Evolutionary conservation across 2,329 filamentous ascomycete species (phyloP).

Genomic region (Huntiella omanensis): DNA sequence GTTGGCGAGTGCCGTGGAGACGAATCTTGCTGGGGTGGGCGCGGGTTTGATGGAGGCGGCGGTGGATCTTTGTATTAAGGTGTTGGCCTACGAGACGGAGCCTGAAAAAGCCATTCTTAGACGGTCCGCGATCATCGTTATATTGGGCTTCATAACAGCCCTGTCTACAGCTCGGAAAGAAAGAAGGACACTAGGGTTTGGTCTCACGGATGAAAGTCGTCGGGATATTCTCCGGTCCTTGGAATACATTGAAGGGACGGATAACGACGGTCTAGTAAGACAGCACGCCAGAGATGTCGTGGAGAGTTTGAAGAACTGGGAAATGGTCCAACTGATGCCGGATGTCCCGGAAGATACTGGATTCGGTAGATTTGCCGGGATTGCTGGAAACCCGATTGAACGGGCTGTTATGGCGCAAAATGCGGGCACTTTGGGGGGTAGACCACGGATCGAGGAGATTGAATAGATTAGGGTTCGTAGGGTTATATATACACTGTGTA

Average conservation of each 20-base stretch:
- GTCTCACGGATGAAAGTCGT: conserved; percentile 33
- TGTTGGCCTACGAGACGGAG: conserved; percentile 43
- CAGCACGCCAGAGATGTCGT: conserved; percentile 48
- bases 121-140: conserved; percentile 43
- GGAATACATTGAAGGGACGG: conserved; percentile 43
- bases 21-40: conserved; percentile 37
- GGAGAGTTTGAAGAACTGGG: conserved; percentile 46
- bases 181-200: conserved; percentile 30
- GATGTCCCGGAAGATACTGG: conserved; percentile 17
- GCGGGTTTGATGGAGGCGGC: conserved; percentile 32
- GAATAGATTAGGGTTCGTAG: conserved; percentile 23
- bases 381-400: conserved; percentile 12
- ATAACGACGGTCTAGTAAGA: conserved; percentile 48
- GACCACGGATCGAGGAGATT: conserved; percentile 39
- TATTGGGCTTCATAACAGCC: conserved; percentile 42
- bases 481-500: too few relatives aligned
- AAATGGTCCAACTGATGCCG: conserved; percentile 31
- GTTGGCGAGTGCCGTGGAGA: conserved; percentile 39
- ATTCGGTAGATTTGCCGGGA: conserved; percentile 16
- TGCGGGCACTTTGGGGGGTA: background rate
- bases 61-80: conserved; percentile 43
- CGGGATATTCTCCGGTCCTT: conserved; percentile 44
- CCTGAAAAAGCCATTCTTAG: conserved; percentile 44
- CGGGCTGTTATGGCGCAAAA: conserved; percentile 12
- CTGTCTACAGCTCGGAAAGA: conserved; percentile 33